Evolutionary conservation across 2,329 filamentous ascomycete species (phyloP).

Genomic region (Fusarium tuaranense): DNA sequence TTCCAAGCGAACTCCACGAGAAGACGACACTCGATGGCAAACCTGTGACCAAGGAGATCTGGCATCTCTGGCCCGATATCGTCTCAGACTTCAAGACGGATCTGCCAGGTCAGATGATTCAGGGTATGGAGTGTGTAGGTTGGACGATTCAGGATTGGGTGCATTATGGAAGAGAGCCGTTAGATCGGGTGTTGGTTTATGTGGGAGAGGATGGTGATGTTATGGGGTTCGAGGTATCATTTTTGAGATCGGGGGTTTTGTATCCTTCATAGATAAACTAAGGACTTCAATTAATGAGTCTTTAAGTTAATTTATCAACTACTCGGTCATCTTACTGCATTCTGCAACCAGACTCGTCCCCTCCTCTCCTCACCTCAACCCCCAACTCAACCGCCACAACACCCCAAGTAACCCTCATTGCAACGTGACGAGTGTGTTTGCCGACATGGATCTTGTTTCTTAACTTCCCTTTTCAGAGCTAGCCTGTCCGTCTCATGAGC

Average conservation of each 20-base stretch:
- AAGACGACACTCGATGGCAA: conserved; percentile 21
- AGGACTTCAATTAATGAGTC: not conserved
- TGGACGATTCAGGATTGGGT: conserved; percentile 52
- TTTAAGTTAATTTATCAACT: not conserved
- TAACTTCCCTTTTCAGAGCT: not conserved
- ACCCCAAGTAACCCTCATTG: not conserved
- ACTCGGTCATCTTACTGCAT: too few species aligned
- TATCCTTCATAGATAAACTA: not conserved
- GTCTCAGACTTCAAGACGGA: conserved; percentile 33
- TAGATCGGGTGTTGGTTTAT: conserved; percentile 48
- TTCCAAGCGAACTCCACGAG: conserved; percentile 39
- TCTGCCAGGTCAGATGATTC: conserved; percentile 41
- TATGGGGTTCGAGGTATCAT: conserved; percentile 49
- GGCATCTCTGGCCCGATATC: conserved; percentile 47
- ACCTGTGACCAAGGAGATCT: conserved; percentile 33
- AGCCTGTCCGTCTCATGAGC: not conserved
- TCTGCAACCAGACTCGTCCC: too few species aligned
- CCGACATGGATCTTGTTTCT: not conserved
- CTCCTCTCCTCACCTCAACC: too few species aligned
- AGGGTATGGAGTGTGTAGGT: conserved; percentile 41
- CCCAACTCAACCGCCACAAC: too few species aligned
- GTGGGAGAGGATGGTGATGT: conserved; percentile 38
- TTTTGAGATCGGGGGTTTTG: conserved; percentile 46
- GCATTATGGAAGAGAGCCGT: conserved; percentile 49
- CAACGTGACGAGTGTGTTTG: not conserved